Evolutionary conservation across 2,329 filamentous ascomycete species (phyloP), one percentile per base, ranked within the genome.

Genomic region (Onygenales sp.): DNA sequence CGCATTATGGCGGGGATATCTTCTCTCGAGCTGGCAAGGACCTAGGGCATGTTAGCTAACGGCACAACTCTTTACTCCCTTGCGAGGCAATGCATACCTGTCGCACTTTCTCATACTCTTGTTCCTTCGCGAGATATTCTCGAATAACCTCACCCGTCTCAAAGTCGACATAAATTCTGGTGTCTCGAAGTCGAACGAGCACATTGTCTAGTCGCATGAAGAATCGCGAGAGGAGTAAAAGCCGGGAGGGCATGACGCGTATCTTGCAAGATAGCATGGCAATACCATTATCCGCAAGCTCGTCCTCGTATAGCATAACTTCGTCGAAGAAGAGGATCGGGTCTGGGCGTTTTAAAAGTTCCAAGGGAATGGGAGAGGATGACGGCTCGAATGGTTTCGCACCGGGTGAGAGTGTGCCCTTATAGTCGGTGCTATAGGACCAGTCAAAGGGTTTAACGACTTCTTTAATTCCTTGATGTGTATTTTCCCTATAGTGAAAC

Each of bases 301-400:
- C 93, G 72, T 94, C 94, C 74, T 98, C 93, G 69, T 95, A 98
- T 47, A 98, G 79, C 62, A 96, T 84, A 40, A 98, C 89, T 63
- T 97, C 90, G 72, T 97, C 92, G 67, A 94, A 95, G 77, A 97
- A 96, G 4, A 95, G 74, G 59, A 98, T 98, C 0, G 93, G 93
- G 67, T 98, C 93, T 11, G 88, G 87, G 34, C 88, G 82, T 67
- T 86, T 89, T 49, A 98, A 80, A 42, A 97, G 79, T 62, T 92
- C 88, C 53, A 95, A 79, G 4, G 93, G 91, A 57, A 98, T 93
- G 52, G 78, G 70, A 14, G 72, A 72, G n/a, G 71, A 68, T 21
- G 73, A 74, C 14, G 71, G 63, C 52, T 72, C 60, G 54, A 81
- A 77, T 13, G 64, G 59, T 4, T 65, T 66, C 9, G 62, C 54